A percentile compares a stretch with the other conserved stretches of the same genome.
Conservation (phyloP, 1,139 yeast genomes). For the Blastobotrys petasosporus region DNA sequence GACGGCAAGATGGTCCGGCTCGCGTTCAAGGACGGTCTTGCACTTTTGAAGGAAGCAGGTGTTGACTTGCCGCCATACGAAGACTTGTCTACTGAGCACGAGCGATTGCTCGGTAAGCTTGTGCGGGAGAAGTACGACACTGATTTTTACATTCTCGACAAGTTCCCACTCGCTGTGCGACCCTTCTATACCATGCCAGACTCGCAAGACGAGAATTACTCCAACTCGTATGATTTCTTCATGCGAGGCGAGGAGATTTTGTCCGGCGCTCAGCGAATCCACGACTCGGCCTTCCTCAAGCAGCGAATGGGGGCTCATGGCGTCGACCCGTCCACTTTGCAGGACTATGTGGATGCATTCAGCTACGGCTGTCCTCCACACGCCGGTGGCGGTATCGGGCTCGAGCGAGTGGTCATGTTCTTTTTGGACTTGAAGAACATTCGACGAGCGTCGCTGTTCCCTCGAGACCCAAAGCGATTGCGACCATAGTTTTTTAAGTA, state of each 20-base stretch:
- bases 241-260: conserved; percentile 99
- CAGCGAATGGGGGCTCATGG: conserved; percentile 81
- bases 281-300: conserved; percentile 76
- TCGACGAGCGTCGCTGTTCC: conserved; percentile 96
- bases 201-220: conserved; percentile 81
- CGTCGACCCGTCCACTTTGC: conserved; percentile 68
- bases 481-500: conserved; percentile 47
- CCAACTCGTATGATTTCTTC: conserved; percentile 90
- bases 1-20: conserved; percentile 75
- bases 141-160: conserved; percentile 95
- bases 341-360: conserved; percentile 90
- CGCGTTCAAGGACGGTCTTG: conserved; percentile 86
- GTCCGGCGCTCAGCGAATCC: conserved; percentile 99
- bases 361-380: conserved; percentile 96
- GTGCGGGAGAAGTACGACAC: conserved; percentile 93
- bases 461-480: conserved; percentile 95
- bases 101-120: conserved; percentile 82
- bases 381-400: conserved; percentile 99
- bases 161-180: conserved; percentile 92
- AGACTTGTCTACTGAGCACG: conserved; percentile 90
- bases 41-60: conserved; percentile 74
- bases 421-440: conserved; percentile 93
- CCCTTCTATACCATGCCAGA: conserved; percentile 99
- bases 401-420: conserved; percentile 98
- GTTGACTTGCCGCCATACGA: conserved; percentile 79